Evolutionary conservation across 306 rosid species (phyloP), one percentile per base, ranked within the genome.

Genomic region (Vigna angularis): DNA sequence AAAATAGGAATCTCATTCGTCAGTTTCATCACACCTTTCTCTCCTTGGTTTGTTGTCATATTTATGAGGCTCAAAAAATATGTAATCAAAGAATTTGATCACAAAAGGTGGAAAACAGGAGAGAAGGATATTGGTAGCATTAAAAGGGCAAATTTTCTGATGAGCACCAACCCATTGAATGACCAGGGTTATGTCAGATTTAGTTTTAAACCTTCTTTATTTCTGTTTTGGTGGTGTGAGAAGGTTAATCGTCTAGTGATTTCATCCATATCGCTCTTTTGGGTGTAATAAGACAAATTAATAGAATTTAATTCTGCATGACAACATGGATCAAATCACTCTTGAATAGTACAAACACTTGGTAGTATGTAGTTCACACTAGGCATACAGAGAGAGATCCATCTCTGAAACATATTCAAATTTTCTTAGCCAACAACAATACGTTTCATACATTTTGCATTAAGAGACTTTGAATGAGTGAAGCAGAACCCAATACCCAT

Each of bases 321-420:
- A n/a, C 14, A 47, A 45, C 71, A 28, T 45, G 71, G 68, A 36
- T 61, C 75, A 66, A 62, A 55, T 73, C 79, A 58, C 44, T 45
- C 38, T 58, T 55, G 11, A 18, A 47, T 4, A 8, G 22, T 47
- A 32, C 48, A 17, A 49, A n/a, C 48, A 51, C 59, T 24, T 55
- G 45, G 45, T 52, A 68, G 18, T 16, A 50, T 40, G 1, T 9
- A 30, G 44, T 53, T 65, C 10, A 66, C 28, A 14, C 65, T 50
- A 40, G 62, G n/a, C 6, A 13, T 6, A 57, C 24, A 22, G 16
- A 57, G 28, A 56, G 34, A 70, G 28, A 26, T 14, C 42, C 7
- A 7, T 66, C 20, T 51, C 28, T 30, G 61, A 34, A 70, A 77
- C 28, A 7, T 2, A 20, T 49, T 66, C 15, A 55, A 58, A 75